Percentiles rank a stretch among this genome's conserved stretches.
phyloP scores from a whole-genome alignment of 2,329 filamentous ascomycete species.

The Truncatella angustata region DNA sequence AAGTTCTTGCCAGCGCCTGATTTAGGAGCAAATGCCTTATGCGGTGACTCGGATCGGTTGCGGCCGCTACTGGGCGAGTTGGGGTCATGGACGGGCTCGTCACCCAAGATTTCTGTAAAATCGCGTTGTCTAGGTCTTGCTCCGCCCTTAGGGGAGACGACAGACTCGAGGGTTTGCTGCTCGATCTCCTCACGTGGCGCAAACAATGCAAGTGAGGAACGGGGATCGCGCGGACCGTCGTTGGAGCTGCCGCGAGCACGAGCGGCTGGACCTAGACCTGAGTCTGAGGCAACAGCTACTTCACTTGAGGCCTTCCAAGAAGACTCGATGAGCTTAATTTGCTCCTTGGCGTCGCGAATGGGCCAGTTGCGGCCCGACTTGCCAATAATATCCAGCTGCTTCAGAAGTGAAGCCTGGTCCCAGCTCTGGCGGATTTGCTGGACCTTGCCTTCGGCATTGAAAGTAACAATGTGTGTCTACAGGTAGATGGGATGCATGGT shows the following conservation, averaged over 20 bases:
- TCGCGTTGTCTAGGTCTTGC: conserved; percentile 63
- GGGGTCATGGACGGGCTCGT: conserved; percentile 36
- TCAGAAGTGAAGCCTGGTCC: conserved; percentile 92
- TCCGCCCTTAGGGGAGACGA: conserved; percentile 62
- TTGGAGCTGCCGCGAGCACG: conserved; percentile 52
- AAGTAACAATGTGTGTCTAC: conserved; percentile 85
- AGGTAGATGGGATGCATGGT: neutral
- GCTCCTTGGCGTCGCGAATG: conserved; percentile 82
- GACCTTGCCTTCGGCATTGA: conserved; percentile 76
- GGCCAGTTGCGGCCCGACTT: conserved; percentile 91
- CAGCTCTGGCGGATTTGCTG: conserved; percentile 84
- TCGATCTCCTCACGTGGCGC: conserved; percentile 60
- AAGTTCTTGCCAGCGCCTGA: conserved; percentile 37
- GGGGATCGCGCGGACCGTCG: conserved; percentile 59
- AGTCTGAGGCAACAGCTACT: conserved; percentile 29
- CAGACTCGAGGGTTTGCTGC: conserved; percentile 46
- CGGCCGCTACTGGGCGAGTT: conserved; percentile 35
- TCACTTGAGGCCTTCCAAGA: conserved; percentile 52
- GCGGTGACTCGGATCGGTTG: conserved; percentile 39
- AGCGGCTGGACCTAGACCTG: conserved; percentile 34
- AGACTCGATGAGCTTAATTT: conserved; percentile 71
- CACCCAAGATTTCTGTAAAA: conserved; percentile 69
- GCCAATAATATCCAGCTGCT: conserved; percentile 91
- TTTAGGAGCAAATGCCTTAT: conserved; percentile 26
- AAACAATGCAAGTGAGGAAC: conserved; percentile 75